Conservation (phyloP, 176 grass and related monocot genomes). For the Zea mays region DNA sequence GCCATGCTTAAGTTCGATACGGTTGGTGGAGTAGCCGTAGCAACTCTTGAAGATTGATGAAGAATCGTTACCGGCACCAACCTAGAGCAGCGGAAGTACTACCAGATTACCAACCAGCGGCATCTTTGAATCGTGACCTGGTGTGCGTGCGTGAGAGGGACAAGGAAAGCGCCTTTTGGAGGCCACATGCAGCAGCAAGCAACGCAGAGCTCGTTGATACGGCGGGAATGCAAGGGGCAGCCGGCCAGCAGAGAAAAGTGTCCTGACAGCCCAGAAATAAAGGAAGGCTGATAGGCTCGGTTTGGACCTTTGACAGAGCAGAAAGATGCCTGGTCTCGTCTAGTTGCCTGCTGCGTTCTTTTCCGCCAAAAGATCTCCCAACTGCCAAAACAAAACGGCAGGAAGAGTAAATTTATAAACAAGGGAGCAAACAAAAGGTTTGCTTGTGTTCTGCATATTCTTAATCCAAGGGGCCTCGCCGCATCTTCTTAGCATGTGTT, state of each 20-base stretch:
- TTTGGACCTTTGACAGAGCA: conserved; percentile 18
- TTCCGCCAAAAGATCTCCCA: neutral
- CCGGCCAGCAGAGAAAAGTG: neutral
- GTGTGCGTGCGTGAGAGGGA: neutral
- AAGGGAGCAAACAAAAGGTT: neutral
- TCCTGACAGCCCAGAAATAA: neutral
- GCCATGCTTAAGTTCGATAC: neutral
- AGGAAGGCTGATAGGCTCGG: conserved; percentile 4
- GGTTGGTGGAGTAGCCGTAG: neutral
- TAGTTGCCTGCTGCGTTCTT: neutral
- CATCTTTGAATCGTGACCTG: conserved; percentile 26
- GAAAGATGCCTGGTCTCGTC: neutral
- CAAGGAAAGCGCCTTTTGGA: conserved; percentile 10
- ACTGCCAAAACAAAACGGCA: neutral
- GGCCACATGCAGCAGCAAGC: conserved; percentile 26
- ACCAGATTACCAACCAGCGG: conserved; percentile 14
- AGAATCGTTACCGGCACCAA: neutral
- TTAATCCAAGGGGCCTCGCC: neutral
- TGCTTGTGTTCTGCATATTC: neutral
- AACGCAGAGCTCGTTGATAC: neutral
- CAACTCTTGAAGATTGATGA: neutral
- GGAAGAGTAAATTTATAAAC: neutral
- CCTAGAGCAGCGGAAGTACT: neutral
- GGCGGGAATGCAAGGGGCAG: no score
- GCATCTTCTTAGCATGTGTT: no score